Evolutionary conservation across 306 rosid species (phyloP).

Genomic region (Argentina anserina): DNA sequence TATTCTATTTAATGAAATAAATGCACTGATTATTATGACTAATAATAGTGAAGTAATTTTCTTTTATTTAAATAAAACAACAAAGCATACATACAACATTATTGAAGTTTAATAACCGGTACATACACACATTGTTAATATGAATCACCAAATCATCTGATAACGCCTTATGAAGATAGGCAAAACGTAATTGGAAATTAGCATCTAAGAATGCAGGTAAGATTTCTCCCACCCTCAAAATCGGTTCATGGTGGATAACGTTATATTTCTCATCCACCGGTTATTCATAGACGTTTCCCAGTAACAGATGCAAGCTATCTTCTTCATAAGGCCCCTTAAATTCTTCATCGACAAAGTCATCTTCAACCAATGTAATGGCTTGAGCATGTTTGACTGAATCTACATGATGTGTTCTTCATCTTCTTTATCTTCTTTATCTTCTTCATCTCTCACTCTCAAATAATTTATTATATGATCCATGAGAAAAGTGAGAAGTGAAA

Average conservation of each 20-base stretch:
- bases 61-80: background rate
- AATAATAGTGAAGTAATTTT: background rate
- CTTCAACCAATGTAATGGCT: background rate
- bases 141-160: background rate
- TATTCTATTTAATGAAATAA: background rate
- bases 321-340: background rate
- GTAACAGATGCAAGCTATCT: background rate
- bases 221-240: background rate
- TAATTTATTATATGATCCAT: background rate
- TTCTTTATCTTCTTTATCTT: no score
- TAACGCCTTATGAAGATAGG: background rate
- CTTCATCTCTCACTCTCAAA: background rate
- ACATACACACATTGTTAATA: background rate
- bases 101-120: background rate
- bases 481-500: background rate
- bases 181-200: background rate
- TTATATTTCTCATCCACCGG: background rate
- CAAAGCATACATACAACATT: background rate
- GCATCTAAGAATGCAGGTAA: background rate
- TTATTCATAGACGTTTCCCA: background rate
- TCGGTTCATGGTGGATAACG: background rate
- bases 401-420: background rate
- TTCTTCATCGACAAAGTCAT: background rate
- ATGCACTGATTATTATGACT: background rate
- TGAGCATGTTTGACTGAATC: background rate